Percentiles rank a stretch among this genome's conserved stretches.
These are phyloP conservation scores for Ogataea paraovalis DNA, from an alignment of 805 yeast genomes.

Conservation along the genomic window DNA sequence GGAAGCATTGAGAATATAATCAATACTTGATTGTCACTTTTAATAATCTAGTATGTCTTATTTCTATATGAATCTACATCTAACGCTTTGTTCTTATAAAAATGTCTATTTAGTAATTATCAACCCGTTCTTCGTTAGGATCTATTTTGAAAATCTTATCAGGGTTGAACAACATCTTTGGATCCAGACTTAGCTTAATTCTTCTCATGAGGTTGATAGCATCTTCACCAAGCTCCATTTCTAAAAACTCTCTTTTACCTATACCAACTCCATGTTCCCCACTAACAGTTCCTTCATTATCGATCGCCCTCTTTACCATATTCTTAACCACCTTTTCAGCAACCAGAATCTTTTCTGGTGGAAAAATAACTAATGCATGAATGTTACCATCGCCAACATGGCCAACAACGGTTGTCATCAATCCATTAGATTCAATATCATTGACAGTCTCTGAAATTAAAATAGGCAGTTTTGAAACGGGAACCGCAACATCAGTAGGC, in stretches of 20 bases:
- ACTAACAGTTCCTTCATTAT: slow-evolving; percentile 73
- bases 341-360: slow-evolving; percentile 41
- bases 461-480: slow-evolving; percentile 60
- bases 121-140: slow-evolving; percentile 33
- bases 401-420: slow-evolving; percentile 58
- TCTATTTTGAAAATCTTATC: slow-evolving; percentile 73
- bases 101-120: slow-evolving; percentile 3
- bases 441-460: slow-evolving; percentile 58
- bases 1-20: background rate
- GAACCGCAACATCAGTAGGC: slow-evolving; percentile 84
- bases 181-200: slow-evolving; percentile 67
- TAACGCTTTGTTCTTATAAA: background rate
- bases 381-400: slow-evolving; percentile 84
- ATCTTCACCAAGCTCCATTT: slow-evolving; percentile 59
- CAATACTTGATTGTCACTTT: too few relatives aligned
- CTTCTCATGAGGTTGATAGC: slow-evolving; percentile 69
- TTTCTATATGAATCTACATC: too few relatives aligned
- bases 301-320: slow-evolving; percentile 63
- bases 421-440: slow-evolving; percentile 51
- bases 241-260: slow-evolving; percentile 63
- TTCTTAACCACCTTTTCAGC: slow-evolving; percentile 50
- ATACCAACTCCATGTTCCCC: slow-evolving; percentile 86
- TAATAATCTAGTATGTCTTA: too few relatives aligned
- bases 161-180: slow-evolving; percentile 66
- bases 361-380: slow-evolving; percentile 61